Base-by-base conservation (phyloP, 129 eudicot genomes). In the Silybum marianum region DNA sequence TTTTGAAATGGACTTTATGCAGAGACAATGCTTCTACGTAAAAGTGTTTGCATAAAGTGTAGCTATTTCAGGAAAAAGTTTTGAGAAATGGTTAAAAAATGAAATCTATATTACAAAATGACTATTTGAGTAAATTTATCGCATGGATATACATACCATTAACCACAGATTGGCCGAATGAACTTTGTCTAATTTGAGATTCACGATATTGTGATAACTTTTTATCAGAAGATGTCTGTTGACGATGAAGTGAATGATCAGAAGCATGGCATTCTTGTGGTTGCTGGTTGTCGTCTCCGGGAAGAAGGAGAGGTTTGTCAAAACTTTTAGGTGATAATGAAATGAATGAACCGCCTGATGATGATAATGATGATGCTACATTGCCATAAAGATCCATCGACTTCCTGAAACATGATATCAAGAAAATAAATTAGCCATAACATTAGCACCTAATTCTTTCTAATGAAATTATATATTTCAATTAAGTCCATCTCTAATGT, bases 91-190 rank as follows among this genome's bases (percentile, higher is more conserved):
- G 30, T 3, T 28, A 28, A 28, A 28, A 28, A 28, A 28, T 28
- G 30, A 28, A 28, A 28, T 28, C 30, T 28, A 28, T 28, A 28
- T 28, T 28, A 28, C 30, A 28, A 28, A 28, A 28, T 28, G 30
- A 28, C 30, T 28, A 28, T 28, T 2, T 28, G 30, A 28, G 30
- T 28, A 28, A 28, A 28, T 28, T 28, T 28, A 3, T 34, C 6
- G 42, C 42, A 38, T 9, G 11, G 9, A 58, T 11, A 21, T 69
- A 75, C 84, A 40, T 77, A 93, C 98, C 96, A 80, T 94, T 94
- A 67, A 90, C 72, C 66, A 92, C 96, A 68, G 97, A 92, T 74
- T 94, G 93, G 73, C 91, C 81, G 46, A 58, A 92, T 14, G 98
- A 87, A 81, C 98, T 90, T 40, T 87, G 86, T 72, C 88, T 88